A percentile compares a stretch with the other conserved stretches of the same genome.
Evolutionary conservation across 2,329 filamentous ascomycete species (phyloP).

Genomic region (Venturia effusa): DNA sequence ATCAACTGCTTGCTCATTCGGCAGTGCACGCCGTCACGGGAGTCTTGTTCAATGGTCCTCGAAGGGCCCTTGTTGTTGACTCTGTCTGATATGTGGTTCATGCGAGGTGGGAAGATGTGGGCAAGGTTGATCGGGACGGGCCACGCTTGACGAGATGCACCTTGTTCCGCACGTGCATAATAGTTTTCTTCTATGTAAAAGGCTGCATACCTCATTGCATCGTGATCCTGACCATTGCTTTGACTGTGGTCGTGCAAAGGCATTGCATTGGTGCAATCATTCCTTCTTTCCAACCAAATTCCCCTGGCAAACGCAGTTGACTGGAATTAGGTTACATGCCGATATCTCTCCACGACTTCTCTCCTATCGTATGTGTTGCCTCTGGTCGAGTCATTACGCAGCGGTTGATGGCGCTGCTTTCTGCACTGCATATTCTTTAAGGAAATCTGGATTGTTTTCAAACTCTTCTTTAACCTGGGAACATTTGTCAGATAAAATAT

Average conservation of each 20-base stretch:
- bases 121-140: neutral
- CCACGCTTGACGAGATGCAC: neutral
- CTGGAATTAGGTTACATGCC: no score
- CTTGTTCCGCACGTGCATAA: neutral
- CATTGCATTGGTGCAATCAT: neutral
- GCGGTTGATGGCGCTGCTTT: slow-evolving; percentile 7
- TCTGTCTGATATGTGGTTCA: neutral
- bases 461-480: slow-evolving; percentile 85
- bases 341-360: no score
- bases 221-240: neutral
- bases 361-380: no score
- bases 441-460: slow-evolving; percentile 69
- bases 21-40: neutral
- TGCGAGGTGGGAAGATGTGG: neutral
- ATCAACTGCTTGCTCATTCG: neutral
- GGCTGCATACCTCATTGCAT: neutral
- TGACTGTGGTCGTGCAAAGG: neutral
- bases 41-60: no score
- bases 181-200: neutral
- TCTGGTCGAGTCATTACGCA: neutral
- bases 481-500: neutral
- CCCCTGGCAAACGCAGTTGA: neutral
- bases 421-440: slow-evolving; percentile 55
- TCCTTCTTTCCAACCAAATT: neutral
- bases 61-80: neutral